Evolutionary conservation across 306 rosid species (phyloP).

Genomic region (Acacia confusa): DNA sequence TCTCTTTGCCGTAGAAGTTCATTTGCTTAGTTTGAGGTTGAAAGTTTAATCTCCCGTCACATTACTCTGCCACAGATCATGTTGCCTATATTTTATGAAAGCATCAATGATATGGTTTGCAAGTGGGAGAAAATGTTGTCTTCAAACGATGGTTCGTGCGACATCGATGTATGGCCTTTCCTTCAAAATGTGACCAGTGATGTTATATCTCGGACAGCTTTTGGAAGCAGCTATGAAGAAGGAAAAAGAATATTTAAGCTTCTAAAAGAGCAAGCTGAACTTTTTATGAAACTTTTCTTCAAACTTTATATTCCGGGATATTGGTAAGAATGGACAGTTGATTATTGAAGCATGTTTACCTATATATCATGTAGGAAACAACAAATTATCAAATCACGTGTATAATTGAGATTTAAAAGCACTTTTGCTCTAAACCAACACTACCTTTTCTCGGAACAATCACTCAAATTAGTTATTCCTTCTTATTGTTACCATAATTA

Average conservation of each 20-base stretch:
- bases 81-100: constrained; percentile 35
- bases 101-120: constrained; percentile 39
- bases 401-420: background rate
- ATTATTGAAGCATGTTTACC: background rate
- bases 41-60: background rate
- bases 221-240: constrained; percentile 54
- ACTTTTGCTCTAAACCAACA: background rate
- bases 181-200: constrained; percentile 40
- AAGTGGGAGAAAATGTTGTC: constrained; percentile 47
- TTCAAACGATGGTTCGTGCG: constrained; percentile 37
- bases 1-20: background rate
- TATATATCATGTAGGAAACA: background rate
- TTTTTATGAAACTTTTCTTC: background rate
- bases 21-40: background rate
- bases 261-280: constrained; percentile 34
- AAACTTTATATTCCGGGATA: constrained; percentile 43
- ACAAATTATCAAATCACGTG: too few relatives aligned
- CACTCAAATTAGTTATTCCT: background rate
- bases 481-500: background rate
- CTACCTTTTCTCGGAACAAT: background rate
- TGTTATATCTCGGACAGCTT: constrained; percentile 47
- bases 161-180: constrained; percentile 36
- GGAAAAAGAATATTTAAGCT: constrained; percentile 56
- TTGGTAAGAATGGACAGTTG: constrained; percentile 23
- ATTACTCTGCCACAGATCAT: constrained; percentile 28